Percentiles rank a stretch among this genome's conserved stretches.
phyloP scores from a whole-genome alignment of 345 rosid genomes.

The Aethionema arabicum region DNA sequence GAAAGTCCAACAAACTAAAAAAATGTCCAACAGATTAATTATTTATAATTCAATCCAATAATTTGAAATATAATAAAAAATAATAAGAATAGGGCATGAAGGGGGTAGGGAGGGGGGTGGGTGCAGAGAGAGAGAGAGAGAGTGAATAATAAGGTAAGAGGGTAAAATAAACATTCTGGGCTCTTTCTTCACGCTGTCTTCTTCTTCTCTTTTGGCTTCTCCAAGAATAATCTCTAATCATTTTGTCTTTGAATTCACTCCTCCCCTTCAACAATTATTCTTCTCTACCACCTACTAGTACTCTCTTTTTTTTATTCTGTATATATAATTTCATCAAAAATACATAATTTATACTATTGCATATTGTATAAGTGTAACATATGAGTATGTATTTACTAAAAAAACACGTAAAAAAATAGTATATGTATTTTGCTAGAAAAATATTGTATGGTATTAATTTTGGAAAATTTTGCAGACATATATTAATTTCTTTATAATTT shows the following conservation, averaged over 20 bases:
- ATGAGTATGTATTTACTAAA: too few species aligned
- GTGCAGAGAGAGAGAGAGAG: too few species aligned
- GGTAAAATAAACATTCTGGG: constrained; percentile 58
- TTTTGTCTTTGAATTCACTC: constrained; percentile 97
- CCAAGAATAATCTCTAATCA: constrained; percentile 79
- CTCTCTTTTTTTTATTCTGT: constrained; percentile 32
- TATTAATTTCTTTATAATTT: not conserved
- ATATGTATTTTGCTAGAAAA: too few species aligned
- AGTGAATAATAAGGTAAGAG: constrained; percentile 63
- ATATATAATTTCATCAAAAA: constrained; percentile 3
- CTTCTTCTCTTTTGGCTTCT: constrained; percentile 61
- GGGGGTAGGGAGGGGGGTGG: constrained; percentile 29
- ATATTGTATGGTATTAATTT: too few species aligned
- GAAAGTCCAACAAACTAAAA: too few species aligned
- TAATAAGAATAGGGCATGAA: constrained; percentile 29
- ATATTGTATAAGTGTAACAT: too few species aligned
- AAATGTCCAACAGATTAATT: too few species aligned
- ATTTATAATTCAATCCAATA: too few species aligned
- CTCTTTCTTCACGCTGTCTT: constrained; percentile 66
- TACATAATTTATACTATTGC: too few species aligned
- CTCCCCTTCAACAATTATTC: constrained; percentile 38
- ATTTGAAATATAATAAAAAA: too few species aligned
- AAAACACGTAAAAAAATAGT: too few species aligned
- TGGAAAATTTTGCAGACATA: too few species aligned
- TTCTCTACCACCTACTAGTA: constrained; percentile 10